Base-by-base conservation (phyloP, 306 rosid species). In the Leucaena leucocephala region DNA sequence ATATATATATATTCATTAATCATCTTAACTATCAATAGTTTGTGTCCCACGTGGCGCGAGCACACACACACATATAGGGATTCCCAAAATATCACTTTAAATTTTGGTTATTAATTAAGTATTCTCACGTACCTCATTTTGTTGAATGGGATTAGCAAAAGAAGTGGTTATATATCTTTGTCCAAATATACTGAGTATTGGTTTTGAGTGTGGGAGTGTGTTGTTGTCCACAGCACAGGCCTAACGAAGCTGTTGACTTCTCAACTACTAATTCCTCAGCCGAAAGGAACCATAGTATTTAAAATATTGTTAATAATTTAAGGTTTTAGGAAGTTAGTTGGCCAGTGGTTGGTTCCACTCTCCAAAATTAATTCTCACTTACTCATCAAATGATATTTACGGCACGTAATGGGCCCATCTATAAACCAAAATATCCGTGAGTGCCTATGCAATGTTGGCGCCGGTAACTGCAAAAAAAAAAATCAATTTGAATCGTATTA, bases 321-420 rank as follows among this genome's bases (percentile, higher is more conserved):
- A 12, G 43, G 40, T 74, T 36, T 75, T 22, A 6, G 75, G 45
- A 35, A 22, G 84, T 81, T 81, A 13, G 90, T 69, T 87, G 74
- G 81, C 38, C 17, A 65, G 76, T 57, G 68, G 81, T 72, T 76
- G 73, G 78, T 79, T 58, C 71, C 40, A 45, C 81, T 76, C 39
- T 58, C 52, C 68, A 42, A 22, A 61, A 76, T 76, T 55, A 76
- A 80, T 80, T 27, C 40, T 68, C 75, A 12, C 14, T 22, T 2
- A 16, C 35, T 62, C 46, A 46, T 42, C 49, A 38, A 69, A 36
- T 72, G 69, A 49, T 50, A 21, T 58, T 22, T 22, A 73, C 49
- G 68, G 38, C 27, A 70, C 70, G 58, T 48, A 63, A 54, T 77
- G 45, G 46, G 16, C 64, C 61, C 22, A 27, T 33, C 14, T 58